A percentile compares a stretch with the other conserved stretches of the same genome.
phyloP scores from a whole-genome alignment of 1,284 basidiomycete genomes.

The Cutaneotrichosporon curvatum region DNA sequence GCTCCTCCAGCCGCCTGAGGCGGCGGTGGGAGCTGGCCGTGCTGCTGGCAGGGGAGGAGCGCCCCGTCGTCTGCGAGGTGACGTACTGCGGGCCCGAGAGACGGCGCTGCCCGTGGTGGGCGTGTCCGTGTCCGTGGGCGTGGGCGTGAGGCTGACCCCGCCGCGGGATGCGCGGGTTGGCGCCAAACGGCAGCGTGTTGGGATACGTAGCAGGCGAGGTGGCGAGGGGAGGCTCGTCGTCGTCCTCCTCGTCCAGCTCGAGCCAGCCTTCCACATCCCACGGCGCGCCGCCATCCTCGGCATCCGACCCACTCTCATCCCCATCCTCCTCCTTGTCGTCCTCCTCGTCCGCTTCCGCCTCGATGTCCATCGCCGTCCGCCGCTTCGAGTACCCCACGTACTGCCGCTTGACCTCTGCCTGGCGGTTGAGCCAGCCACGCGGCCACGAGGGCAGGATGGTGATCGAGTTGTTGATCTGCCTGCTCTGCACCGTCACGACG shows the following conservation, averaged over 20 bases:
- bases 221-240: conserved; percentile 5
- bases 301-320: too few relatives aligned
- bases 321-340: conserved; percentile 11
- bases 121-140: too few relatives aligned
- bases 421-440: conserved; percentile 22
- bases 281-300: too few relatives aligned
- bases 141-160: too few relatives aligned
- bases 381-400: conserved; percentile 1
- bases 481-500: conserved; percentile 27
- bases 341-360: conserved; percentile 14
- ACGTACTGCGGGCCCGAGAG: conserved; percentile 19
- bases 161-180: conserved; percentile 20
- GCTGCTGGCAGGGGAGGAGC: not conserved
- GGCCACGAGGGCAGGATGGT: conserved; percentile 39
- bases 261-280: too few relatives aligned
- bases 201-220: conserved; percentile 41
- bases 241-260: too few relatives aligned
- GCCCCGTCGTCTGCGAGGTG: conserved; percentile 16
- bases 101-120: not conserved
- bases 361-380: conserved; percentile 13
- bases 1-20: conserved; percentile 25
- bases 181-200: conserved; percentile 38
- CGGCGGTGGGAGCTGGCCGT: not conserved
- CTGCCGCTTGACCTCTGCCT: conserved; percentile 9
- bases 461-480: conserved; percentile 46